These are phyloP conservation scores for Nissolia schottii DNA, from an alignment of 306 rosid genomes.

Conservation along the genomic window DNA sequence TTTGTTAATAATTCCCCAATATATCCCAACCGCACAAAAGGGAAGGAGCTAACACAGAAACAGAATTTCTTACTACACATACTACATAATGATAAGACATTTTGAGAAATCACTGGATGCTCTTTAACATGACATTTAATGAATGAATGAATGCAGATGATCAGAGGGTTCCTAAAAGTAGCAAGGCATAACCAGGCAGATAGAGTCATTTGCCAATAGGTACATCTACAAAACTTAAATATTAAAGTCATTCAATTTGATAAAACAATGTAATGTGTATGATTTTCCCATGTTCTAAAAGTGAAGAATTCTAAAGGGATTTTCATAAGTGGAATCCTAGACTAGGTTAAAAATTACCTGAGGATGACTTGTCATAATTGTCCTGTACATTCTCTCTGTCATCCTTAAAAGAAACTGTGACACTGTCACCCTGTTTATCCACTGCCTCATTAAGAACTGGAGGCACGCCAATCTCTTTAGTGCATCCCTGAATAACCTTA, in stretches of 20 bases:
- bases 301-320: neutral
- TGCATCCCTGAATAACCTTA: constrained; percentile 36
- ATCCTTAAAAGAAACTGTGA: constrained; percentile 18
- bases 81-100: neutral
- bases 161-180: neutral
- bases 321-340: neutral
- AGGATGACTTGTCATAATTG: constrained; percentile 21
- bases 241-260: neutral
- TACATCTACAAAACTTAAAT: neutral
- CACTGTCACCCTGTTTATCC: constrained; percentile 36
- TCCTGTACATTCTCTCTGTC: constrained; percentile 24
- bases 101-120: neutral
- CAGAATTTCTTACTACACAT: neutral
- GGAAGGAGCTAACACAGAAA: neutral
- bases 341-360: constrained; percentile 39
- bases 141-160: neutral
- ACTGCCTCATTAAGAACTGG: constrained; percentile 38
- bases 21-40: neutral
- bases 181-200: neutral
- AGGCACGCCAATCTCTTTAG: constrained; percentile 32
- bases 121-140: neutral
- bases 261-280: neutral
- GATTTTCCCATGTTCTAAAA: constrained; percentile 1
- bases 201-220: neutral
- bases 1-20: neutral